Conservation (phyloP, 1,139 yeast species). For the Taiozyma onychis region DNA sequence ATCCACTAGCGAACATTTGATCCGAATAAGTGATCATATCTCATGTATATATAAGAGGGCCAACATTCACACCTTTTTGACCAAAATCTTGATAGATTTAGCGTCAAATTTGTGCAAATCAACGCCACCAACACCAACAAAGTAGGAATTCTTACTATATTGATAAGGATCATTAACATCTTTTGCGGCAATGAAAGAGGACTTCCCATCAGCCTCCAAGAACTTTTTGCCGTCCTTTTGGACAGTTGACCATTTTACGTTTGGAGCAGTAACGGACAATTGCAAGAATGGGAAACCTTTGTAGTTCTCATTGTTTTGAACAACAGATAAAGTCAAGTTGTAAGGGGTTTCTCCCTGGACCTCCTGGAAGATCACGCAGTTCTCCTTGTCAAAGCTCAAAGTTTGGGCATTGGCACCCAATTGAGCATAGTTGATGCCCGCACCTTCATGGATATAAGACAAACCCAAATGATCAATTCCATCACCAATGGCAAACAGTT, state of each 20-base stretch:
- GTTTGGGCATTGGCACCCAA: neutral
- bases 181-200: constrained; percentile 2
- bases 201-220: neutral
- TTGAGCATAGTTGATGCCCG: constrained; percentile 2
- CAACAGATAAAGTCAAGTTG: constrained; percentile 3
- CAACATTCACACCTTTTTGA: neutral
- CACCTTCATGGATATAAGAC: constrained; percentile 2
- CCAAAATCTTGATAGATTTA: neutral
- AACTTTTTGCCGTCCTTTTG: neutral
- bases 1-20: no score
- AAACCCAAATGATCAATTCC: neutral
- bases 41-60: neutral
- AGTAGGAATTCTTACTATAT: neutral
- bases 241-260: constrained; percentile 3
- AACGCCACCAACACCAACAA: constrained; percentile 3
- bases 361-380: constrained; percentile 1
- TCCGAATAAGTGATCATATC: no score
- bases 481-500: neutral
- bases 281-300: constrained; percentile 7
- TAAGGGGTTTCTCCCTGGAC: neutral
- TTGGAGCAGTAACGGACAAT: constrained; percentile 3
- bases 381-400: constrained; percentile 2
- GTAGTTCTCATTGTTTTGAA: neutral
- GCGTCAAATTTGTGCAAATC: neutral
- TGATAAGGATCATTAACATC: constrained; percentile 5